Conservation (phyloP, 371 early-diverging fungal genomes). For the Basidiobolus meristosporus region DNA sequence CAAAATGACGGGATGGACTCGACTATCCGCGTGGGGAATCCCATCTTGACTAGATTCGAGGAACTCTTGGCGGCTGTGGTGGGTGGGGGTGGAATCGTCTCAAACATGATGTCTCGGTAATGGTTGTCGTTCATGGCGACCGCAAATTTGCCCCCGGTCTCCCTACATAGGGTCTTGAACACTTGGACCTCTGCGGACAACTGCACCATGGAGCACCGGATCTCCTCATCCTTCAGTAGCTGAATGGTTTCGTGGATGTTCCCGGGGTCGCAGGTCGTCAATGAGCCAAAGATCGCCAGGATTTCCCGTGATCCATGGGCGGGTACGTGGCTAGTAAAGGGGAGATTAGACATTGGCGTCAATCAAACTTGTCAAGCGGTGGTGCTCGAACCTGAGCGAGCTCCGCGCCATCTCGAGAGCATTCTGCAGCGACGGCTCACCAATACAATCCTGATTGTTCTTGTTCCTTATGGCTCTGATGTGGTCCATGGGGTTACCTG, state of each 20-base stretch:
- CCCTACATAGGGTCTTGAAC: slow-evolving; percentile 43
- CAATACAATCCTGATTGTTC: slow-evolving; percentile 50
- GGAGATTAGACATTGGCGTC: too few species aligned
- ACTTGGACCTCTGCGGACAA: slow-evolving; percentile 82
- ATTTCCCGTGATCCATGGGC: slow-evolving; percentile 82
- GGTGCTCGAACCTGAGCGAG: slow-evolving; percentile 18
- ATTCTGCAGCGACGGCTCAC: slow-evolving; percentile 87
- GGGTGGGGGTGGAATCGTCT: slow-evolving; percentile 67
- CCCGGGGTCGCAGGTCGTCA: slow-evolving; percentile 85
- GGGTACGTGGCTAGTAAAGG: slow-evolving; percentile 54
- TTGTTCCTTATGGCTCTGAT: slow-evolving; percentile 37
- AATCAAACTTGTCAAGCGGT: neutral
- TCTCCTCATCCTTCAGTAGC: slow-evolving; percentile 34
- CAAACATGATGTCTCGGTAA: slow-evolving; percentile 55
- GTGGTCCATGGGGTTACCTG: slow-evolving; percentile 56
- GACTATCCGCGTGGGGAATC: slow-evolving; percentile 54
- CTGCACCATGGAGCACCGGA: slow-evolving; percentile 72
- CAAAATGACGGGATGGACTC: slow-evolving; percentile 52
- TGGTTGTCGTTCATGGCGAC: slow-evolving; percentile 75
- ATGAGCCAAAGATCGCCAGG: slow-evolving; percentile 60
- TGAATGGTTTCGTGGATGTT: slow-evolving; percentile 68
- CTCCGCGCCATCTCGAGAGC: slow-evolving; percentile 64
- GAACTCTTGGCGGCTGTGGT: slow-evolving; percentile 26
- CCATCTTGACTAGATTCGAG: slow-evolving; percentile 70
- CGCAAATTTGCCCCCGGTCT: slow-evolving; percentile 67